Base-by-base conservation (phyloP, 345 rosid genomes). In the Corymbia maculata region DNA sequence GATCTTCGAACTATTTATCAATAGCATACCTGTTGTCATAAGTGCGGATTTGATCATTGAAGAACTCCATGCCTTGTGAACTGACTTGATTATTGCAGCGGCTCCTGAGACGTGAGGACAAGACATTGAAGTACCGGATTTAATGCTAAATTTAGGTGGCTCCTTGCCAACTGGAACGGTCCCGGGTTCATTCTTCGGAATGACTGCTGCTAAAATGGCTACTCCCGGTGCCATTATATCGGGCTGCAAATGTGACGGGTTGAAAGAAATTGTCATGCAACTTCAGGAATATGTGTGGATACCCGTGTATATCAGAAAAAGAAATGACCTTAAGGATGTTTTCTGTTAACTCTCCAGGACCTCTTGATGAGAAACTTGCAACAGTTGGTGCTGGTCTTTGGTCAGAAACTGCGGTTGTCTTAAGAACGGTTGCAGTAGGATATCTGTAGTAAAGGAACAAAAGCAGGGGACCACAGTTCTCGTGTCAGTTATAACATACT, bases 211-310 rank as follows among this genome's bases (percentile, higher is more conserved):
- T 89, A 96, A 92, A 92, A 96, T 95, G 88, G 94, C 93, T 30
- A 95, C 95, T 87, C 99, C 99, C 1, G 99, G 99, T 55, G 99
- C 98, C 93, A 93, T 93, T 93, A 95, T 86, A 88, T 96, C 99
- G 32, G 99, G 99, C 99, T 96, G 91, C 52, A 86, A 52, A n/a
- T 26, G 0, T 24, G 59, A 13, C 5, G 1, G 51, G 36, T 52
- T 52, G 15, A 85, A n/a, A 87, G 57, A n/a, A 36, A 79, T 26
- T 16, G 59, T 51, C 36, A 55, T 22, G 52, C 53, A 14, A 47
- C 75, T 42, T 52, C 21, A 87, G 52, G 59, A 59, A 49, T 75
- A 9, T 19, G 8, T 42, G 24, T 70, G 84, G 7, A 9, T 75
- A 36, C 49, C 14, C 4, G 66, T 13, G 3, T 47, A 51, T 64